Conservation (phyloP, 1,139 yeast species). For the Zhuliangozyma blackwelliae region DNA sequence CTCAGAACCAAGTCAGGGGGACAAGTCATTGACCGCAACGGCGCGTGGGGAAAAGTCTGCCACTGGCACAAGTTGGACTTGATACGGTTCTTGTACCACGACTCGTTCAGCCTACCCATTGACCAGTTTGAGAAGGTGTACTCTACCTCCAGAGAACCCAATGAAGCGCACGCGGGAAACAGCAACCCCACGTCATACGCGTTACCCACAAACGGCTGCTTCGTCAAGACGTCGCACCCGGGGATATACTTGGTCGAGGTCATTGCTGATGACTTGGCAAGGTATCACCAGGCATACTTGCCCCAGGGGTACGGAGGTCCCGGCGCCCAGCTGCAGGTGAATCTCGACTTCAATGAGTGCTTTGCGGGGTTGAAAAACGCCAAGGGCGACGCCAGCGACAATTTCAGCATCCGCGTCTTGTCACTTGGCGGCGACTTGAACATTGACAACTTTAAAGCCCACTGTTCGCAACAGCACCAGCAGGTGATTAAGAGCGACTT, state of each 20-base stretch:
- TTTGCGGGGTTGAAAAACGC: slow-evolving; percentile 17
- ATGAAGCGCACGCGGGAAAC: slow-evolving; percentile 16
- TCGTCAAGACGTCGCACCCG: slow-evolving; percentile 45
- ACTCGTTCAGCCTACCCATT: slow-evolving; percentile 65
- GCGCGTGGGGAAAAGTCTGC: slow-evolving; percentile 53
- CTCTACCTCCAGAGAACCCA: slow-evolving; percentile 20
- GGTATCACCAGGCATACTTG: slow-evolving; percentile 55
- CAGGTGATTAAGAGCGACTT: slow-evolving; percentile 36
- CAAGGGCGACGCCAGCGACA: slow-evolving; percentile 33
- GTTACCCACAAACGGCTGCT: slow-evolving; percentile 34
- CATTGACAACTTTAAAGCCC: slow-evolving; percentile 27
- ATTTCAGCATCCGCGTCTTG: slow-evolving; percentile 47
- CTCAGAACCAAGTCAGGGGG: slow-evolving; percentile 43
- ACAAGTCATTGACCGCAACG: slow-evolving; percentile 46
- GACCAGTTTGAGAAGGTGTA: slow-evolving; percentile 44
- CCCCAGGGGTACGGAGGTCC: slow-evolving; percentile 54
- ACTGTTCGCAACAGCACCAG: slow-evolving; percentile 11
- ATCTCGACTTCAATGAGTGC: slow-evolving; percentile 37
- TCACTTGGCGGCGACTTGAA: slow-evolving; percentile 38
- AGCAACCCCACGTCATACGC: slow-evolving; percentile 24
- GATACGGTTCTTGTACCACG: slow-evolving; percentile 75
- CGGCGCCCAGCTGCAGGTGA: slow-evolving; percentile 54
- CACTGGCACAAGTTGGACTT: slow-evolving; percentile 85
- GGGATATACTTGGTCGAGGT: slow-evolving; percentile 76
- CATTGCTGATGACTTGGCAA: slow-evolving; percentile 58